Conservation (phyloP, 139 green algal genomes). For the Desmodesmus armatus region DNA sequence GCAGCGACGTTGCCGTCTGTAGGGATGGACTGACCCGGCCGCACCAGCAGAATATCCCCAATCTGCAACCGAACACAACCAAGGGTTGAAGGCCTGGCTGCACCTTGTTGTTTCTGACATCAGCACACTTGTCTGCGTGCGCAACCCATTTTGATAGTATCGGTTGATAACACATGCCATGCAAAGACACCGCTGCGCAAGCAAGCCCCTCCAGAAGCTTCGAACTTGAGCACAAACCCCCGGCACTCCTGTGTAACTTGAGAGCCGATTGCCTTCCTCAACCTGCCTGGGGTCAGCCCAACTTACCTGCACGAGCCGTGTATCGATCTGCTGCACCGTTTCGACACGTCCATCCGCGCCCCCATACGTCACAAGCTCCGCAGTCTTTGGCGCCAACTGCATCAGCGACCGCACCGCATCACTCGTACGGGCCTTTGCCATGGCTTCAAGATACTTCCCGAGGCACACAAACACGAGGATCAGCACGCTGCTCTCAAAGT, state of each 20-base stretch:
- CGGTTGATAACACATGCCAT: too few relatives aligned
- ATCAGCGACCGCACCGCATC: constrained; percentile 89
- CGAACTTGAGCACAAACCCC: background rate
- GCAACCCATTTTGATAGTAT: too few relatives aligned
- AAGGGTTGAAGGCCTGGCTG: too few relatives aligned
- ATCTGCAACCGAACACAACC: constrained; percentile 32
- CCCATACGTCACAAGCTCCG: constrained; percentile 76
- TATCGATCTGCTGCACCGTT: constrained; percentile 79
- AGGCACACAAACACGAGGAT: constrained; percentile 97
- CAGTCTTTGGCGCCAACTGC: constrained; percentile 79
- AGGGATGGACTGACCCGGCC: constrained; percentile 84
- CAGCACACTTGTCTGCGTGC: too few relatives aligned
- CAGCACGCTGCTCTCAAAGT: constrained; percentile 95
- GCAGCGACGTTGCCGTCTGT: constrained; percentile 87
- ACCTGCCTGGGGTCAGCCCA: constrained; percentile 25
- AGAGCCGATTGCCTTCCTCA: background rate
- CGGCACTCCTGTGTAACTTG: background rate
- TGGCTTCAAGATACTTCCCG: constrained; percentile 66
- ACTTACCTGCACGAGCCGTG: constrained; percentile 82
- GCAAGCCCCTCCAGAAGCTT: background rate
- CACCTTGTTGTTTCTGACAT: too few relatives aligned
- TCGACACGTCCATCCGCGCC: background rate
- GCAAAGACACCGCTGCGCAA: too few relatives aligned
- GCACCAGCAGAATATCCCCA: constrained; percentile 67
- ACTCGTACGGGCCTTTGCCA: constrained; percentile 54